phyloP scores from a whole-genome alignment of 257 asterid genomes.

The Datura wrightii region DNA sequence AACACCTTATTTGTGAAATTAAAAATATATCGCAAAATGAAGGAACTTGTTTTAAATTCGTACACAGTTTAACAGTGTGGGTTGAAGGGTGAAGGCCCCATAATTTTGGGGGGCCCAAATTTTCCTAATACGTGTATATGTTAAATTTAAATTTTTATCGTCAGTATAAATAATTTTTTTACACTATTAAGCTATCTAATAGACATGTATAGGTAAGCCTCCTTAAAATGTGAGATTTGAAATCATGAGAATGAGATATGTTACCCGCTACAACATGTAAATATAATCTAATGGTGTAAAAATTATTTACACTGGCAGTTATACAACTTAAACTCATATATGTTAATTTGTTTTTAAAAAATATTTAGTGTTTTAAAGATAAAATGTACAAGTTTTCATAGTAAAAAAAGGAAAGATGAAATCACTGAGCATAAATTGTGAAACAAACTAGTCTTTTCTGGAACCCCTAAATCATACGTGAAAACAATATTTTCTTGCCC shows the following conservation, averaged over 20 bases:
- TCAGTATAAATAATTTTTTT: neutral
- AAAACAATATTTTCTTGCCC: neutral
- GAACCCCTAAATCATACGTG: neutral
- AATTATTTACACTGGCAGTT: neutral
- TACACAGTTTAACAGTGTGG: neutral
- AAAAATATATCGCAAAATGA: neutral
- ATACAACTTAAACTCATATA: neutral
- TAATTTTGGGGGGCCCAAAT: neutral
- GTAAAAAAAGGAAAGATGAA: neutral
- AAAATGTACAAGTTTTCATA: neutral
- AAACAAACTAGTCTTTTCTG: neutral
- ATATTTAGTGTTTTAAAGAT: neutral
- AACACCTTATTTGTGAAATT: constrained; percentile 3
- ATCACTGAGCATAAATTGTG: neutral
- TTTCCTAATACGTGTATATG: neutral
- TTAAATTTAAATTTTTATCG: neutral
- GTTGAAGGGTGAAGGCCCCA: neutral
- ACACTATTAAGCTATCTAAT: neutral
- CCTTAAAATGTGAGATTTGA: too few relatives aligned
- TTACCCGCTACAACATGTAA: too few relatives aligned
- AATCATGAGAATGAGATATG: too few relatives aligned
- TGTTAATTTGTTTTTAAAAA: neutral
- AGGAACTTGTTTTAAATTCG: neutral
- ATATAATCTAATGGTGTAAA: too few relatives aligned
- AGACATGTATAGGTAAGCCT: too few relatives aligned